Percentiles rank a stretch among this genome's conserved stretches.
Conservation (phyloP, 306 rosid species). For the Rosa rugosa region DNA sequence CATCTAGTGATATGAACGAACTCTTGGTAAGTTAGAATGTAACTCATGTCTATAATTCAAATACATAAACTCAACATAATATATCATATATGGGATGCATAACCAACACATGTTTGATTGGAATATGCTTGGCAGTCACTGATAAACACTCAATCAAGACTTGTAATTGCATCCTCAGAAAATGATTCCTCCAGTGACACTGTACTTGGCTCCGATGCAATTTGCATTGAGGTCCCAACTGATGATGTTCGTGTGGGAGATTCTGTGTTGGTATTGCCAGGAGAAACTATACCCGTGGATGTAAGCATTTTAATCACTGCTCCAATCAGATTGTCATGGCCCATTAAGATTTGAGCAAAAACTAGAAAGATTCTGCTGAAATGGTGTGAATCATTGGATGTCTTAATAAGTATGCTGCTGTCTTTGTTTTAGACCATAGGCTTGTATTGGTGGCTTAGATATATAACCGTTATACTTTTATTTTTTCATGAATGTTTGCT, state of each 20-base stretch:
- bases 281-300: slow-evolving; percentile 93
- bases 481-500: slow-evolving; percentile 24
- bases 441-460: neutral
- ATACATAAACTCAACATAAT: neutral
- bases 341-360: neutral
- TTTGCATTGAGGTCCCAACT: slow-evolving; percentile 80
- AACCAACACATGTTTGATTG: slow-evolving; percentile 29
- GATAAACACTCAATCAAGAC: slow-evolving; percentile 88
- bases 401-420: neutral
- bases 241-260: slow-evolving; percentile 96
- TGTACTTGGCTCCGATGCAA: slow-evolving; percentile 74
- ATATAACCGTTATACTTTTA: neutral
- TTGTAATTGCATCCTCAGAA: slow-evolving; percentile 81
- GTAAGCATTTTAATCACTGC: slow-evolving; percentile 48
- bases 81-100: neutral
- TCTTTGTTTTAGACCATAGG: neutral
- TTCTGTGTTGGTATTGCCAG: slow-evolving; percentile 88
- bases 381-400: slow-evolving; percentile 1
- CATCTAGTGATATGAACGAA: slow-evolving; percentile 98
- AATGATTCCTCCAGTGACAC: slow-evolving; percentile 48
- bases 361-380: neutral
- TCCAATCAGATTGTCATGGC: neutral
- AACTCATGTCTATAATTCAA: slow-evolving; percentile 9
- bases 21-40: slow-evolving; percentile 62
- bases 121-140: slow-evolving; percentile 71